These are phyloP conservation scores for Umbelopsis sp. DNA, from an alignment of 192 early-diverging fungal species.

Conservation along the genomic window DNA sequence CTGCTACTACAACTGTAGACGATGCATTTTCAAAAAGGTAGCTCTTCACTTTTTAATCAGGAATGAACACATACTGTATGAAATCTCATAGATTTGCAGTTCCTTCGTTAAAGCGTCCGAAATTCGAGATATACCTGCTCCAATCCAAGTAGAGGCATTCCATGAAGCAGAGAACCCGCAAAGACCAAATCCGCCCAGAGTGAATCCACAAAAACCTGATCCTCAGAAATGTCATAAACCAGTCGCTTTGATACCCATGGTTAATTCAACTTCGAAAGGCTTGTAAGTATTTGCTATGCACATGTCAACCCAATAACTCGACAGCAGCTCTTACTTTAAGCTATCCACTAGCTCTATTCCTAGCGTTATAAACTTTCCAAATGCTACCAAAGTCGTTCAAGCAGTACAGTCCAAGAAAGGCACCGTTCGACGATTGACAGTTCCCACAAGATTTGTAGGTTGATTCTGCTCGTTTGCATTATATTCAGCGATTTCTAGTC, in stretches of 20 bases:
- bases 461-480: background rate
- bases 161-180: background rate
- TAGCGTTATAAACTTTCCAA: slow-evolving; percentile 22
- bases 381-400: background rate
- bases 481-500: background rate
- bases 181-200: background rate
- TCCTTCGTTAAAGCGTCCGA: slow-evolving; percentile 11
- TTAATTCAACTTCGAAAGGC: slow-evolving; percentile 8
- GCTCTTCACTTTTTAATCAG: no score
- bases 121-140: background rate
- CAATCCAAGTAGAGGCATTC: background rate
- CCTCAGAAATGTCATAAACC: background rate
- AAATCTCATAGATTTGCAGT: background rate
- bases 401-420: slow-evolving; percentile 31
- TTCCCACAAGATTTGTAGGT: slow-evolving; percentile 41
- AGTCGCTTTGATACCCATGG: background rate
- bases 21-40: background rate
- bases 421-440: slow-evolving; percentile 31
- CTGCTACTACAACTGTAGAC: background rate
- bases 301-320: no score
- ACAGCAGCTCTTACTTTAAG: no score
- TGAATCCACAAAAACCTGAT: background rate
- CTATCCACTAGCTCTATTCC: background rate
- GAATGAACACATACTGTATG: background rate
- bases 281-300: background rate